A percentile compares a stretch with the other conserved stretches of the same genome.
Conservation (phyloP, 2,329 filamentous ascomycete species). For the Trichoderma oligosporum region DNA sequence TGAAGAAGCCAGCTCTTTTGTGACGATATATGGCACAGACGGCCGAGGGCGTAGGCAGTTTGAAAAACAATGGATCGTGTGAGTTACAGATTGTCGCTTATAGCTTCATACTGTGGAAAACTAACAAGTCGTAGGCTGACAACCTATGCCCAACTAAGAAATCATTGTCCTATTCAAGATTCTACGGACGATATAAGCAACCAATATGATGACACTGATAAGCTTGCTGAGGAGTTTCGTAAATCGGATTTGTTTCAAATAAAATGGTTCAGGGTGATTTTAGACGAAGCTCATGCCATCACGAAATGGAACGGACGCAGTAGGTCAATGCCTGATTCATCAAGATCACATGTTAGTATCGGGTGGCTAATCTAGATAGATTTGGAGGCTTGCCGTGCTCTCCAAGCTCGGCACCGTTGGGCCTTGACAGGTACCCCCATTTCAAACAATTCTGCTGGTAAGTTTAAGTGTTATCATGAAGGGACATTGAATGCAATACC, state of each 20-base stretch:
- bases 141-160: conserved; percentile 29
- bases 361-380: conserved; percentile 17
- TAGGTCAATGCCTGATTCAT: conserved; percentile 21
- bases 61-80: conserved; percentile 6
- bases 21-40: not conserved
- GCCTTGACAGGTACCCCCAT: conserved; percentile 37
- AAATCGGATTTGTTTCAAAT: conserved; percentile 27
- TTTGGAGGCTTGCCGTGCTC: conserved; percentile 25
- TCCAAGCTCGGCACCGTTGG: conserved; percentile 34
- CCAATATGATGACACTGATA: not conserved
- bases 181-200: not conserved
- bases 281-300: conserved; percentile 56
- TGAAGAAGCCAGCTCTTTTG: not conserved
- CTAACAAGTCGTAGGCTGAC: conserved; percentile 25
- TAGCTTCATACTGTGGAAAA: not conserved
- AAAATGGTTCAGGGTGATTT: conserved; percentile 48
- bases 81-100: not conserved
- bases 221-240: conserved; percentile 38
- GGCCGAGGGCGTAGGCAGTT: not conserved
- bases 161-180: conserved; percentile 18
- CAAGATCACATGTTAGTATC: too few relatives aligned
- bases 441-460: conserved; percentile 31
- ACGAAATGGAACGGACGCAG: conserved; percentile 43
- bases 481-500: not conserved
- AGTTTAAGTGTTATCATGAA: not conserved